Evolutionary conservation across 495 filamentous ascomycete genomes (phyloP), one percentile per base, ranked within the genome.

Genomic region (Penicillium alfredii): DNA sequence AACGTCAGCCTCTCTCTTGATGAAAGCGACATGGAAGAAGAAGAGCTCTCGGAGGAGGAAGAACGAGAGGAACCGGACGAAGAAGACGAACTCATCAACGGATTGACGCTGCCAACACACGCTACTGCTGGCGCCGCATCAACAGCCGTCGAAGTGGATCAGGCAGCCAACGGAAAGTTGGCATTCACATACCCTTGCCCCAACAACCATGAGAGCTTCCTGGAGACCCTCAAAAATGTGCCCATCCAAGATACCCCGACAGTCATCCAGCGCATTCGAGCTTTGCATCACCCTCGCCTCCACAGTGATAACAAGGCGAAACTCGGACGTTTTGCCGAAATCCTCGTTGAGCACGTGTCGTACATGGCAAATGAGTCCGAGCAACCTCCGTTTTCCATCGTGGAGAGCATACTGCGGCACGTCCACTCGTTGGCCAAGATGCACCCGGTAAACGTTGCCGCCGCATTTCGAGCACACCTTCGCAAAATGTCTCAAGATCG

Each of bases 121-220:
- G 40, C 34, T 10, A 27, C 42, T 10, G 53, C 49, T 21, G 38
- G 44, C 14, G 44, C 45, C 11, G 27, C 52, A 33, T 51, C 48
- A 17, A 50, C 53, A 33, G 40, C 54, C 16, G 42, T 55, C 14
- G 49, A 45, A 34, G 40, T 47, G 39, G 57, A 56, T 18, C 47
- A 55, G 35, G 58, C 67, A 38, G 59, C 66, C 18, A 63, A 72
- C 31, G 73, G 73, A 13, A 51, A 57, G 31, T 58, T 94, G 2
- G 80, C 86, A 1, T 94, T 78, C 52, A 90, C 84, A 7, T 95
- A 90, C 49, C 68, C 74, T 9, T 97, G 93, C 47, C 92, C 92
- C 1, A 68, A 81, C 22, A 80, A 71, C 24, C 85, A 93, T 40
- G 71, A 72, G 9, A 79, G 88, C 32, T 69, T 99, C 26, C 62